Percentiles rank a stretch among this genome's conserved stretches.
Conservation (phyloP, 495 filamentous ascomycete genomes). For the Podospora tetraspora region DNA sequence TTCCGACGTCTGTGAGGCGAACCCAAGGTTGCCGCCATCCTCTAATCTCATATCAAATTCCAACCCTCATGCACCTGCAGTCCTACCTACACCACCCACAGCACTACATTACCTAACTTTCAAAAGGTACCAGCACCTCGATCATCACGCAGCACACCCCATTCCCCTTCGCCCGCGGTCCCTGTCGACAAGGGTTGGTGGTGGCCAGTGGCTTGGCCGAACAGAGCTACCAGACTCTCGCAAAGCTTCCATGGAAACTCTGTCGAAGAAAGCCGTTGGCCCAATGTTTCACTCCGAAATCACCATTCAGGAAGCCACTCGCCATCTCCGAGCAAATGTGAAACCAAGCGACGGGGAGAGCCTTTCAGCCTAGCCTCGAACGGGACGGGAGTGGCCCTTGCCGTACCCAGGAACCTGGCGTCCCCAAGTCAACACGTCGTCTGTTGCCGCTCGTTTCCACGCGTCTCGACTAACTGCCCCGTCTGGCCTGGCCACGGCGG, state of each 20-base stretch:
- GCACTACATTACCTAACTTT: neutral
- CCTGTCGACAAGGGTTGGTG: neutral
- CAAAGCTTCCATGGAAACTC: slow-evolving; percentile 4
- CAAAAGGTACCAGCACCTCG: neutral
- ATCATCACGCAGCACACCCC: neutral
- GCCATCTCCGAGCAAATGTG: slow-evolving; percentile 13
- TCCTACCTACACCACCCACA: neutral
- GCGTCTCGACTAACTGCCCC: slow-evolving; percentile 1
- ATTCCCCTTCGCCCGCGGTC: neutral
- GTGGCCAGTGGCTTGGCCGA: neutral
- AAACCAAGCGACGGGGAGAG: slow-evolving; percentile 15
- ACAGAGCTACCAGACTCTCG: neutral
- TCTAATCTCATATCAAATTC: slow-evolving; percentile 9
- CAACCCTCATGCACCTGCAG: slow-evolving; percentile 7
- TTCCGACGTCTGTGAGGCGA: slow-evolving; percentile 4
- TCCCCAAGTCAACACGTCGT: slow-evolving; percentile 4
- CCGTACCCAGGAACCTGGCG: slow-evolving; percentile 26
- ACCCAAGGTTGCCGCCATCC: slow-evolving; percentile 8
- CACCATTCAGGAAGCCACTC: slow-evolving; percentile 1
- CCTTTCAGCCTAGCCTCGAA: slow-evolving; percentile 26
- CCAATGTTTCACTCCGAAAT: slow-evolving; percentile 20
- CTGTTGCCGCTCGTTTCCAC: slow-evolving; percentile 20
- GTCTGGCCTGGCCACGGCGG: neutral
- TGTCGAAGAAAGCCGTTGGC: slow-evolving; percentile 8
- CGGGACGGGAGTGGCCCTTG: slow-evolving; percentile 16